Conservation (phyloP, 1,284 basidiomycete genomes). For the Boletellus dicymbophilus region DNA sequence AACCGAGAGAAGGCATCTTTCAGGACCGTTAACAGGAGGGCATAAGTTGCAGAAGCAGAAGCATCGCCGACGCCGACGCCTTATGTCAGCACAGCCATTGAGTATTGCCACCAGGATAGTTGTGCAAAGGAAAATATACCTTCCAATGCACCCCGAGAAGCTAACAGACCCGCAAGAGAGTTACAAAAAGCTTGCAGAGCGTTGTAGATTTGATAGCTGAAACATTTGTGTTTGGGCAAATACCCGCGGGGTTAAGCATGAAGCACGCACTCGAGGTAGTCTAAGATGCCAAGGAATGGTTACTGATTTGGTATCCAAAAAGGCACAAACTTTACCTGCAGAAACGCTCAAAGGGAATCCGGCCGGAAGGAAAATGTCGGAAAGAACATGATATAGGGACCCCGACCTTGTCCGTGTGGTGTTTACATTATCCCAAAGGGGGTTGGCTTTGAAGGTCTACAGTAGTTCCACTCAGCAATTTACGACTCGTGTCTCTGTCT, state of each 20-base stretch:
- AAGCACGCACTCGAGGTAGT: conserved; percentile 33
- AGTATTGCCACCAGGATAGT: not conserved
- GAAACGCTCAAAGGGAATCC: conserved; percentile 63
- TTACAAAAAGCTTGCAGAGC: conserved; percentile 71
- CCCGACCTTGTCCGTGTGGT: not conserved
- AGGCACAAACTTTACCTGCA: conserved; percentile 42
- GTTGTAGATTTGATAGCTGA: conserved; percentile 63
- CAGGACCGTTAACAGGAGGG: conserved; percentile 59
- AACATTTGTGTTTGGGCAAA: conserved; percentile 1
- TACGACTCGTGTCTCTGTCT: too few species aligned
- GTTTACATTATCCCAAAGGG: not conserved
- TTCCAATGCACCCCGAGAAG: conserved; percentile 69
- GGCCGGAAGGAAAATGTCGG: conserved; percentile 58
- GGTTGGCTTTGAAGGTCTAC: conserved; percentile 2
- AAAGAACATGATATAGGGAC: conserved; percentile 33
- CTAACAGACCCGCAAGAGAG: conserved; percentile 60
- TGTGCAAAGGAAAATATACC: conserved; percentile 37
- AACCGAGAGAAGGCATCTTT: conserved; percentile 65
- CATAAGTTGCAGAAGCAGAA: conserved; percentile 63
- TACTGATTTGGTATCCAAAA: not conserved
- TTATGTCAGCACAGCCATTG: conserved; percentile 25
- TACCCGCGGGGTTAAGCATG: not conserved
- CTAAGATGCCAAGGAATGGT: conserved; percentile 14
- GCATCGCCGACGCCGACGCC: conserved; percentile 70
- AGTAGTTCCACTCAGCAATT: conserved; percentile 4